phyloP scores from a whole-genome alignment of 306 rosid species.

The Senna siamea region DNA sequence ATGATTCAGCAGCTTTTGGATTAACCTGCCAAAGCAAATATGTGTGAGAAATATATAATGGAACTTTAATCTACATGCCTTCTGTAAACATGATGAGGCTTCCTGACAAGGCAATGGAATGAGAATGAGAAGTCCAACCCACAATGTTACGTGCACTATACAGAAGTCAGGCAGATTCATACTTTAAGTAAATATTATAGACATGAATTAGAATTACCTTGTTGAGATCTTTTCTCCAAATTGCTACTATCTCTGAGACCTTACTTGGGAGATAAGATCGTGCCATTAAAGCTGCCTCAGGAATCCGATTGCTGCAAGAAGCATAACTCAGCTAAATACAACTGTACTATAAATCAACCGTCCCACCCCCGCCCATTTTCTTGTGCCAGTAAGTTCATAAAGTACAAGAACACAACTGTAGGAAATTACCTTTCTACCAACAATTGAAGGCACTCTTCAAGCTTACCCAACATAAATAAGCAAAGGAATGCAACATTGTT shows the following conservation, averaged over 20 bases:
- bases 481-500: constrained; percentile 97
- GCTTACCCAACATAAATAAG: constrained; percentile 91
- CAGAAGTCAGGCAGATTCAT: constrained; percentile 17
- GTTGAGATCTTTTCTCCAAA: constrained; percentile 93
- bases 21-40: constrained; percentile 64
- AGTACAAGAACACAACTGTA: constrained; percentile 8
- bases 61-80: constrained; percentile 1
- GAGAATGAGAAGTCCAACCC: constrained; percentile 17
- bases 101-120: constrained; percentile 14
- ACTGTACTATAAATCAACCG: constrained; percentile 12
- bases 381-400: constrained; percentile 19
- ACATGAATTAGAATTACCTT: constrained; percentile 58
- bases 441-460: constrained; percentile 96
- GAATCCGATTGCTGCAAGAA: constrained; percentile 88
- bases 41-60: background rate
- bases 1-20: constrained; percentile 93
- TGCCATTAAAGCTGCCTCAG: constrained; percentile 99
- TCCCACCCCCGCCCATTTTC: background rate
- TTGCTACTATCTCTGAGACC: constrained; percentile 93
- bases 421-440: constrained; percentile 82
- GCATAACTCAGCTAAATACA: constrained; percentile 28
- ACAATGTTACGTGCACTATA: constrained; percentile 18
- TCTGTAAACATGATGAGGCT: constrained; percentile 25
- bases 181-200: background rate
- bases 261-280: constrained; percentile 99